Evolutionary conservation across 352 stramenopile genomes (phyloP).

Genomic region (Phytopythium chamaehyphon): DNA sequence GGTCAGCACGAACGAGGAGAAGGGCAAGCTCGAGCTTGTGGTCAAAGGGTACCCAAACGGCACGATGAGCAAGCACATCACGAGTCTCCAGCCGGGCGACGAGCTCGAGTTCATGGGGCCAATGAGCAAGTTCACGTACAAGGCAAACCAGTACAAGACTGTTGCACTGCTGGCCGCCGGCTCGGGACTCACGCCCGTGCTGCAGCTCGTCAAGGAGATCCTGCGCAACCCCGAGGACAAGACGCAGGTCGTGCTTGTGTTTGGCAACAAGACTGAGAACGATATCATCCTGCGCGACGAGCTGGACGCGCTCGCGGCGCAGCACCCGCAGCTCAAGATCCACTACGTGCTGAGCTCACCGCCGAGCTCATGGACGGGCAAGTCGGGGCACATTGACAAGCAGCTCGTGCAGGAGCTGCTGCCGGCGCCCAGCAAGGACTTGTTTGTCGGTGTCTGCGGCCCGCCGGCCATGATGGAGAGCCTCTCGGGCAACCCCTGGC

Average conservation of each 20-base stretch:
- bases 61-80: slow-evolving; percentile 80
- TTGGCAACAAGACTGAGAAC: slow-evolving; percentile 69
- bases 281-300: slow-evolving; percentile 85
- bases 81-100: slow-evolving; percentile 70
- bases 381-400: slow-evolving; percentile 63
- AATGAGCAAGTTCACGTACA: slow-evolving; percentile 83
- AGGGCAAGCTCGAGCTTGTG: slow-evolving; percentile 69
- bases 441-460: slow-evolving; percentile 75
- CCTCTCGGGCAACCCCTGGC: slow-evolving; percentile 71
- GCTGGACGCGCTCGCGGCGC: slow-evolving; percentile 50
- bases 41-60: slow-evolving; percentile 84
- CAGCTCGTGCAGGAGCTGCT: slow-evolving; percentile 67
- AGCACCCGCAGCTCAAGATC: slow-evolving; percentile 59
- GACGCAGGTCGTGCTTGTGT: slow-evolving; percentile 76
- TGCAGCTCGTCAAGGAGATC: slow-evolving; percentile 73
- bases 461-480: slow-evolving; percentile 77
- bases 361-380: slow-evolving; percentile 36
- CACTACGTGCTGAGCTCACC: slow-evolving; percentile 49
- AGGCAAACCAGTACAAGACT: slow-evolving; percentile 76
- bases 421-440: slow-evolving; percentile 47
- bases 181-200: slow-evolving; percentile 74
- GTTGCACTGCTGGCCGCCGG: slow-evolving; percentile 79
- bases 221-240: slow-evolving; percentile 70
- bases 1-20: slow-evolving; percentile 62
- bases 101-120: slow-evolving; percentile 82